Percentiles rank a stretch among this genome's conserved stretches.
phyloP scores from a whole-genome alignment of 2,329 filamentous ascomycete genomes.

The Alternaria gansuensis region DNA sequence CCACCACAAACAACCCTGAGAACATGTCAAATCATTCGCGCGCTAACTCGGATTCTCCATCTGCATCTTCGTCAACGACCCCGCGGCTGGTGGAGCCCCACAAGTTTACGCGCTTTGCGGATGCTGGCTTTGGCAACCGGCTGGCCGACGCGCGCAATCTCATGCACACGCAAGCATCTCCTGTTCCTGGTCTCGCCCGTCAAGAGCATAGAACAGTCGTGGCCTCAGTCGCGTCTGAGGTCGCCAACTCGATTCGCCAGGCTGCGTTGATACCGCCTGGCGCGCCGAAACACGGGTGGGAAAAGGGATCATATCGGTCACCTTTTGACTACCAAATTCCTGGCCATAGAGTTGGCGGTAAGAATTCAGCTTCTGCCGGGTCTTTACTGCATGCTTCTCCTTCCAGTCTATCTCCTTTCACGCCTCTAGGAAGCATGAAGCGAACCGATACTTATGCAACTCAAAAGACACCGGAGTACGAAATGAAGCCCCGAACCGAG shows the following conservation, averaged over 20 bases:
- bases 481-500: background rate
- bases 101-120: conserved; percentile 1
- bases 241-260: conserved; percentile 5
- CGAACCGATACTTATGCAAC: background rate
- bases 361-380: background rate
- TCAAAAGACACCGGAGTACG: background rate
- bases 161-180: conserved; percentile 8
- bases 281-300: background rate
- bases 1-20: background rate
- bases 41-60: background rate
- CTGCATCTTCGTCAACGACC: background rate
- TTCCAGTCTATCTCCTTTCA: background rate
- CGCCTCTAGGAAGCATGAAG: background rate
- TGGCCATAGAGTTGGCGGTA: background rate
- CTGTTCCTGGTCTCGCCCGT: conserved; percentile 1
- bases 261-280: background rate
- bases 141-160: conserved; percentile 20
- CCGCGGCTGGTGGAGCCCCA: background rate
- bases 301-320: conserved; percentile 13
- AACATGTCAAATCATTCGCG: background rate
- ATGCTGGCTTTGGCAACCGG: conserved; percentile 13
- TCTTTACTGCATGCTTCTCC: background rate
- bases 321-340: conserved; percentile 15
- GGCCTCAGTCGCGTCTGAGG: background rate
- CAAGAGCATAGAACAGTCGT: background rate